Percentiles rank a stretch among this genome's conserved stretches.
phyloP scores from a whole-genome alignment of 257 asterid genomes.

The Oldenlandia corymbosa region DNA sequence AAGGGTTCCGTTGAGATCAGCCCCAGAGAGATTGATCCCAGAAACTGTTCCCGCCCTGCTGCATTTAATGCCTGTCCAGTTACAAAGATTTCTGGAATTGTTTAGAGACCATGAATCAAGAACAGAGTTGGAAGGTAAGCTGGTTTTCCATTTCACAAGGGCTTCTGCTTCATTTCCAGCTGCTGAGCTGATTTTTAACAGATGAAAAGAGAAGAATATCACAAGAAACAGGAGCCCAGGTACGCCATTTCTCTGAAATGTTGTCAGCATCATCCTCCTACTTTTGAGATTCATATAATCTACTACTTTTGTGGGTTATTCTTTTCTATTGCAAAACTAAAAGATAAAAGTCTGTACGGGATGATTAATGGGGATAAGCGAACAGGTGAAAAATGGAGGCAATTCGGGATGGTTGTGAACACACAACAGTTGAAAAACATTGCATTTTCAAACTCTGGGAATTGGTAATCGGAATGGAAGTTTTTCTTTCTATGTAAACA shows the following conservation, averaged over 20 bases:
- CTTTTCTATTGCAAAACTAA: too few species aligned
- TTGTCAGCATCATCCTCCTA: constrained; percentile 32
- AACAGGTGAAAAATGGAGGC: too few species aligned
- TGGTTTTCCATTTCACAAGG: constrained; percentile 54
- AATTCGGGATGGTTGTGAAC: too few species aligned
- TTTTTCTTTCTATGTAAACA: too few species aligned
- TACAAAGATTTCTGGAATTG: background rate
- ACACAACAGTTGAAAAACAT: too few species aligned
- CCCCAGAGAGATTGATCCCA: constrained; percentile 4
- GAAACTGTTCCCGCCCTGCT: background rate
- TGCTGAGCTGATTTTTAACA: constrained; percentile 40
- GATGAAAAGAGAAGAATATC: constrained; percentile 22
- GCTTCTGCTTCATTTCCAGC: constrained; percentile 55
- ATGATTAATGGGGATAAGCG: too few species aligned
- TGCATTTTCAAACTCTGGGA: too few species aligned
- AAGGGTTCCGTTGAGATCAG: constrained; percentile 36
- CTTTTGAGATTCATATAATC: background rate
- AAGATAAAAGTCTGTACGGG: too few species aligned
- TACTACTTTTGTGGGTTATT: too few species aligned
- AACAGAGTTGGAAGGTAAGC: constrained; percentile 25
- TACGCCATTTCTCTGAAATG: constrained; percentile 5
- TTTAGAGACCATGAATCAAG: background rate
- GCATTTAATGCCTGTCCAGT: constrained; percentile 6
- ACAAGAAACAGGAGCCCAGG: constrained; percentile 26
- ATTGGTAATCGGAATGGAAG: too few species aligned